Evolutionary conservation across 2,329 filamentous ascomycete genomes (phyloP), one percentile per base, ranked within the genome.

Genomic region (Pseudogymnoascus sp.): DNA sequence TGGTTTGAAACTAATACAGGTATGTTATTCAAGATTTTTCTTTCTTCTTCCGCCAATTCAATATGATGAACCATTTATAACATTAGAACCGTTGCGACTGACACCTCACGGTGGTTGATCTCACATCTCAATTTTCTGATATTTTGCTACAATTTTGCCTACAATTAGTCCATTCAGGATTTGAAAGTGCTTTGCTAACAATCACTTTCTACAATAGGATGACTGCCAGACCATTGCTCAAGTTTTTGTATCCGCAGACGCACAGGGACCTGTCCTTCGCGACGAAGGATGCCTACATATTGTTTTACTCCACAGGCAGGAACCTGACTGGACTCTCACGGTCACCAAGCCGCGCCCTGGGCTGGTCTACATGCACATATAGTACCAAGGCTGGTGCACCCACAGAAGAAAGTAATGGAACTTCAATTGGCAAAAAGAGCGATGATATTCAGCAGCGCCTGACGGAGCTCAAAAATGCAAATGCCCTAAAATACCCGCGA

Each of bases 81-180:
- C 73, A 71, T 77, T 77, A 82, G 80, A 83, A 83, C 80, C 80
- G 80, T 82, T 83, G 80, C 81, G 79, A 82, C 77, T 83, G 80
- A 83, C 78, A 78, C 75, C 76, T 75, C 69, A 68, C 68, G 77
- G 75, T 79, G 79, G 73, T 75, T 83, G 80, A 83, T 82, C 78
- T 74, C 81, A 76, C 74, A 76, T 75, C 78, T 77, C 79, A 77
- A 77, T 72, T 77, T 77, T 78, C 79, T 81, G 78, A 80, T 63
- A 67, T 65, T 66, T 65, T 59, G 61, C 46, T 50, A 62, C 5
- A 23, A 9, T 63, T 59, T 40, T 44, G 29, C 42, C 15, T 63
- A 56, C 29, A 21, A 56, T 35, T 56, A 35, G 50, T 56, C 50
- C 29, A 33, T 9, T 4, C 15, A 56, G 31, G 50, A 56, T 33